Conservation (phyloP, 148 eudicot species). For the Gaultheria prostrata region DNA sequence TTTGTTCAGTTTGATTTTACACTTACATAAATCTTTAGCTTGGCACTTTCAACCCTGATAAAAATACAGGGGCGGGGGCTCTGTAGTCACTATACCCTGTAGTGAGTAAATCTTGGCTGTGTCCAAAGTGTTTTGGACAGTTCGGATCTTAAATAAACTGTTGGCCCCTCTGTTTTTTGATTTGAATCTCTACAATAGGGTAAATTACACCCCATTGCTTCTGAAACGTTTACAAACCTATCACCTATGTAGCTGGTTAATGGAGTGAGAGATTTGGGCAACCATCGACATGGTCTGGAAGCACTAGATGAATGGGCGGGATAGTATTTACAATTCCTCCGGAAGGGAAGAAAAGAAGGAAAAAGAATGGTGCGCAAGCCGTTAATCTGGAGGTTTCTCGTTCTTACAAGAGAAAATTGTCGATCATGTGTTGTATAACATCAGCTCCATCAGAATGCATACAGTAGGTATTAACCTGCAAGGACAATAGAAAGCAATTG, state of each 20-base stretch:
- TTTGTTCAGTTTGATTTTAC: background rate
- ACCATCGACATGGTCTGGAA: background rate
- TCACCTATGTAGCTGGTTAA: background rate
- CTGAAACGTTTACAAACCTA: background rate
- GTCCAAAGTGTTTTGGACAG: no score
- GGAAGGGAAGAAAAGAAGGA: background rate
- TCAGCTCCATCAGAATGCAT: constrained; percentile 32
- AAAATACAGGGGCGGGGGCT: no score
- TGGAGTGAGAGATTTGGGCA: background rate
- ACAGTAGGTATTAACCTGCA: constrained; percentile 30
- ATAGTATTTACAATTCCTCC: constrained; percentile 4
- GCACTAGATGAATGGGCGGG: background rate
- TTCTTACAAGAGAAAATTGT: constrained; percentile 26
- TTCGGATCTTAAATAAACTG: no score
- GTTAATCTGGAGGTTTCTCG: background rate
- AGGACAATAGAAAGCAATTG: background rate
- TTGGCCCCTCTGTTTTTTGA: background rate
- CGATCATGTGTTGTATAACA: constrained; percentile 40
- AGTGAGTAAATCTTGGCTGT: no score
- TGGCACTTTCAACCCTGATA: background rate
- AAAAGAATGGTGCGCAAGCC: background rate
- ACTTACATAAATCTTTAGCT: background rate
- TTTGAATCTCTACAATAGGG: background rate
- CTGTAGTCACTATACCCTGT: no score
- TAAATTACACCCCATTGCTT: background rate